Base-by-base conservation (phyloP, 331 rosid species). In the Quercus tomentella region DNA sequence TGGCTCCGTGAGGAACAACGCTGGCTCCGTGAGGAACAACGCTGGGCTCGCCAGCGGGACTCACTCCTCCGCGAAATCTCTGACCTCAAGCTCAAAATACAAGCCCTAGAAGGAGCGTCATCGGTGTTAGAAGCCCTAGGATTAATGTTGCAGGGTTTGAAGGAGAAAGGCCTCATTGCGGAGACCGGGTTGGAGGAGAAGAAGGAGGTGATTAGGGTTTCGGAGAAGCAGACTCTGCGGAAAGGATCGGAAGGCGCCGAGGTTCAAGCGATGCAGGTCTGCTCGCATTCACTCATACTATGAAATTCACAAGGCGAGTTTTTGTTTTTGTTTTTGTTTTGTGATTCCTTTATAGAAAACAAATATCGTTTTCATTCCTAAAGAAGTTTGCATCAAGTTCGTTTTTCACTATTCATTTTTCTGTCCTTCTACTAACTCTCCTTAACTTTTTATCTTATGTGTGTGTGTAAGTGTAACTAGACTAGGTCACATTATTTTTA, bases 1-100 rank as follows among this genome's bases (percentile, higher is more conserved):
- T 95, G 99, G 99, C 86, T 93, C 1, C 94, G 94, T 1, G 98
- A 94, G 43, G 98, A 95, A 66, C 96, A 89, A 67, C 91, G 99
- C 0, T 95, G 99, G 99, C 86, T 93, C 60, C 91, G 92, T 14
- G 93, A 89, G 65, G 97, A 95, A 77, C 89, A 88, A 41, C 90
- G 94, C 1, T 95, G 96, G 98, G 70, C 54, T 25, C 82, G 88
- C 17, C 91, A 95, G 20, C 92, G 93, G 69, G 91, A 90, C 22
- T 77, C 83, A 1, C 97, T 93, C 8, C 93, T 95, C 76, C 77
- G 75, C 25, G 81, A 92, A 70, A 89, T 93, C 63, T 33, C 91
- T 1, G 93, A 91, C 61, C 98, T 95, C 54, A 87, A 84, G 37
- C 86, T 87, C 62, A 89, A 82, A 45, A 80, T 91, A 35, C 90